Base-by-base conservation (phyloP, 257 asterid genomes). In the Phtheirospermum japonicum region DNA sequence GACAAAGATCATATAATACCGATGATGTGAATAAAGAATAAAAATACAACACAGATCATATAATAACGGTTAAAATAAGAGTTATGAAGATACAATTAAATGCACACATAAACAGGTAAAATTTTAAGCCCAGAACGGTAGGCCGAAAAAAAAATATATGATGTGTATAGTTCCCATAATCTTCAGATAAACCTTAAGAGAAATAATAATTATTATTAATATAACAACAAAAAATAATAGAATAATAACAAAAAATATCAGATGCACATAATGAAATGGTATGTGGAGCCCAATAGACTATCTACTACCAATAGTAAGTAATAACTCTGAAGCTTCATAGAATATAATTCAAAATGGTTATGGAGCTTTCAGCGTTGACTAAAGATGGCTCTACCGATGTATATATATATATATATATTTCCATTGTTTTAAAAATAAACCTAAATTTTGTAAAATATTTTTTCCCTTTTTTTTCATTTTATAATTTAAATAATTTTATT, bases 341-440 rank as follows among this genome's bases (percentile, higher is more conserved):
- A 5, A 2, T 12, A 14, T 5, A 1, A 10, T 7, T 18, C 33
- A 9, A 19, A 50, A 50, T 18, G 28, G 55, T 49, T n/a, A 49
- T 11, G 45, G 19, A 43, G 57, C 16, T 37, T 37, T 77, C 76
- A 86, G 32, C 66, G 81, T 63, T 74, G 67, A 69, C 69, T 76
- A 69, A 83, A 82, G 46, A 86, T 85, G 40, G 95, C 75, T 67
- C 66, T 73, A 62, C 87, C 71, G 12, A 86, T 32, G 40, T n/a
- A n/a, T n/a, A n/a, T n/a, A n/a, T n/a, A n/a, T n/a, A n/a, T n/a
- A n/a, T n/a, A n/a, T n/a, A n/a, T n/a, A n/a, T n/a, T n/a, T n/a
- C n/a, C n/a, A n/a, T n/a, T n/a, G n/a, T n/a, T n/a, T n/a, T n/a
- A n/a, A n/a, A n/a, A n/a, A n/a, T n/a, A n/a, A n/a, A n/a, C n/a